Conservation (phyloP, 108 stramenopile genomes). For the Aureococcus anophagefferens region DNA sequence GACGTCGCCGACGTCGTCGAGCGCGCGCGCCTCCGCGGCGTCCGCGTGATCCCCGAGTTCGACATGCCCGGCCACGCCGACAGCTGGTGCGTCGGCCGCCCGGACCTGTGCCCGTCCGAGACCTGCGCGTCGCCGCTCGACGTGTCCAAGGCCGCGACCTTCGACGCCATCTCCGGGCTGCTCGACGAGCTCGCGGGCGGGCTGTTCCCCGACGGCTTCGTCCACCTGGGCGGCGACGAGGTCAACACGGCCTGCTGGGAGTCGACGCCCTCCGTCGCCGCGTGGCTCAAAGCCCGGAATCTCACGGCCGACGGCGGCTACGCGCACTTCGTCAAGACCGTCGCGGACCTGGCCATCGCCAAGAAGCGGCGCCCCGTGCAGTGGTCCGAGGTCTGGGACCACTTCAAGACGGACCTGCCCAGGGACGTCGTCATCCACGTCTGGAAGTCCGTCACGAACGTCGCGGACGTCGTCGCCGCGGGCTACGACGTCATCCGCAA, state of each 20-base stretch:
- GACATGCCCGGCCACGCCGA: conserved; percentile 63
- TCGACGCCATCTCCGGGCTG: conserved; percentile 11
- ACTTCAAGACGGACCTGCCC: conserved; percentile 25
- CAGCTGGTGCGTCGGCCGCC: conserved; percentile 26
- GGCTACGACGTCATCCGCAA: conserved; percentile 16
- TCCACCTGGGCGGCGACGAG: conserved; percentile 69
- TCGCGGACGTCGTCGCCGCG: conserved; percentile 9
- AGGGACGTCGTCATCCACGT: conserved; percentile 40
- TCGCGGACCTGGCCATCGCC: conserved; percentile 4
- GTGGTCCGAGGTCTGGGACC: conserved; percentile 61
- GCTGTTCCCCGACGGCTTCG: conserved; percentile 41
- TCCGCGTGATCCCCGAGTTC: conserved; percentile 59
- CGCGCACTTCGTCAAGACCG: conserved; percentile 16
- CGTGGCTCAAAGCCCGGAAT: conserved; percentile 29
- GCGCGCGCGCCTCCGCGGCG: conserved; percentile 50
- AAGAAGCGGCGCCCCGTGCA: conserved; percentile 34
- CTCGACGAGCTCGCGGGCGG: conserved; percentile 9
- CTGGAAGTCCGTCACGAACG: conserved; percentile 44
- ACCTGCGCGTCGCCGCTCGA: conserved; percentile 12
- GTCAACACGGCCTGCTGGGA: conserved; percentile 46
- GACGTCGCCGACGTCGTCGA: conserved; percentile 44
- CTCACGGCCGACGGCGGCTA: conserved; percentile 6
- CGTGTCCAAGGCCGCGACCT: conserved; percentile 8
- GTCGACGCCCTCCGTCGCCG: conserved; percentile 8
- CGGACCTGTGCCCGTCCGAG: conserved; percentile 19